A percentile compares a stretch with the other conserved stretches of the same genome.
Conservation (phyloP, 1,284 basidiomycete genomes). For the Leucoagaricus sp. region DNA sequence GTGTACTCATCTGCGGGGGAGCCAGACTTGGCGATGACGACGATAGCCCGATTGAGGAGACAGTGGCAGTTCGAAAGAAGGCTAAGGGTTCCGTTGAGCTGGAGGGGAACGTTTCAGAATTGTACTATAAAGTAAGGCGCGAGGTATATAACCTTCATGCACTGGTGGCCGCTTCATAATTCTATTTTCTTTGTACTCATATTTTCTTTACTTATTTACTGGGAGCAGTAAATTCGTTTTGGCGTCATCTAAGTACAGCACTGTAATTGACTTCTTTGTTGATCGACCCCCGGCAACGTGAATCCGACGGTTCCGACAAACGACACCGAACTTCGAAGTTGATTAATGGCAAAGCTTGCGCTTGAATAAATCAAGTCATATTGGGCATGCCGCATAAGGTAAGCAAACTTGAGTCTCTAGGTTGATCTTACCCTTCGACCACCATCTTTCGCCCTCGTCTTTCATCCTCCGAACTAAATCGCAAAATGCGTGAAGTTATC, state of each 20-base stretch:
- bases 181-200: background rate
- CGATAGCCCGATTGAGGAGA: conserved; percentile 50
- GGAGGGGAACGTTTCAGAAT: conserved; percentile 85
- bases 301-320: background rate
- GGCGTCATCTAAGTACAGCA: no score
- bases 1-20: conserved; percentile 91
- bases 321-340: background rate
- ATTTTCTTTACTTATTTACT: no score
- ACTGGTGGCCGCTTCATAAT: conserved; percentile 65
- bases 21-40: conserved; percentile 49
- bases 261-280: background rate
- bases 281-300: background rate
- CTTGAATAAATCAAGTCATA: conserved; percentile 2
- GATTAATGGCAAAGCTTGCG: background rate
- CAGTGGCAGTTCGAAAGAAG: conserved; percentile 87
- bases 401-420: conserved; percentile 25
- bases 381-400: conserved; percentile 24
- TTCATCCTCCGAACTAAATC: no score
- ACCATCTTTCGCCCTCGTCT: conserved; percentile 19
- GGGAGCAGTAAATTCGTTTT: background rate
- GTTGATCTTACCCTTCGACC: conserved; percentile 27
- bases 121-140: conserved; percentile 85
- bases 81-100: conserved; percentile 83
- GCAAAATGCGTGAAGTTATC: conserved; percentile 85
- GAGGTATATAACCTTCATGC: conserved; percentile 91